A percentile compares a stretch with the other conserved stretches of the same genome.
phyloP scores from a whole-genome alignment of 2,329 filamentous ascomycete genomes.

The Thelonectria olida region DNA sequence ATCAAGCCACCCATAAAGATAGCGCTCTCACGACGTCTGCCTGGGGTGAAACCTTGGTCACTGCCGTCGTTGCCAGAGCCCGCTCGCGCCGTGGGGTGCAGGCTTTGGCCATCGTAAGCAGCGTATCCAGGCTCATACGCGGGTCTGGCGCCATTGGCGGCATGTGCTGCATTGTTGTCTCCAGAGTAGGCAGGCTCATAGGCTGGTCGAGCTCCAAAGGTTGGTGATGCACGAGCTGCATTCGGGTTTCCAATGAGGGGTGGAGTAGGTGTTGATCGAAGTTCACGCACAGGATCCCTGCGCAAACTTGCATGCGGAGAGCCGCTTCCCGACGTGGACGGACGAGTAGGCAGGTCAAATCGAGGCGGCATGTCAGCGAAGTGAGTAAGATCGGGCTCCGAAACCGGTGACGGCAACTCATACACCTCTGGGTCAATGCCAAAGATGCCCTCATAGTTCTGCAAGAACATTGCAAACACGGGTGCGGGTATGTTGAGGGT shows the following conservation, averaged over 20 bases:
- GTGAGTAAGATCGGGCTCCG: constrained; percentile 47
- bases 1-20: constrained; percentile 63
- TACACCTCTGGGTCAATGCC: constrained; percentile 74
- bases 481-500: constrained; percentile 96
- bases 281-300: constrained; percentile 41
- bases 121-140: constrained; percentile 56
- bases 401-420: constrained; percentile 59
- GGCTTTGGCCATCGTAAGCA: constrained; percentile 35
- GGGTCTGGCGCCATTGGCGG: constrained; percentile 44
- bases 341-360: constrained; percentile 52
- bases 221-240: constrained; percentile 51
- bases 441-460: constrained; percentile 90
- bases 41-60: constrained; percentile 55
- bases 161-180: constrained; percentile 47
- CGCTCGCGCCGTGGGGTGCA: constrained; percentile 30
- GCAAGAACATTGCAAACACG: constrained; percentile 92
- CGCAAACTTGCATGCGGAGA: constrained; percentile 62
- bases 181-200: constrained; percentile 56
- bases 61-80: constrained; percentile 49
- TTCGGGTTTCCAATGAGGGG: constrained; percentile 51
- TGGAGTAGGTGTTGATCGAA: constrained; percentile 59
- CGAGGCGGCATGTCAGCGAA: constrained; percentile 42
- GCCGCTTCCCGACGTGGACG: constrained; percentile 59
- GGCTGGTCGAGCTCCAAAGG: constrained; percentile 50
- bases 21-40: constrained; percentile 67